Base-by-base conservation (phyloP, 1,139 yeast species). In the Hansenula sp. region DNA sequence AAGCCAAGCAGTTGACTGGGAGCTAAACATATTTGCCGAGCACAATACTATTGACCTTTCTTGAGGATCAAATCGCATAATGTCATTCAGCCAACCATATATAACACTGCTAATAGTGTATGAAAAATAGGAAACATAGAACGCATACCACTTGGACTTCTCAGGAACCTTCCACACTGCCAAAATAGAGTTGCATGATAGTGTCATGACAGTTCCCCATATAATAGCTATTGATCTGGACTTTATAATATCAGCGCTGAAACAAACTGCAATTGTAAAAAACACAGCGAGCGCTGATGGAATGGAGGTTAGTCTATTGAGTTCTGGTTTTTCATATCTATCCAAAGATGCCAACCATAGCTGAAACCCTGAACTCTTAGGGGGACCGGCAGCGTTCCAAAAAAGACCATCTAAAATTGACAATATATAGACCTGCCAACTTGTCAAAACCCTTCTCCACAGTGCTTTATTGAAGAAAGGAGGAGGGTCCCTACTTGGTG, bases 381-480 rank as follows among this genome's bases (percentile, higher is more conserved):
- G 63, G 42, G 65, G 57, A 10, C 61, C 52, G 5, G 67, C 58
- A 50, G 59, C 66, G 42, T 60, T 62, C 44, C 66, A 72, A 58
- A 48, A 68, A 63, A 56, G 71, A 57, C 68, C 71, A 59, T 68
- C 71, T 39, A 65, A 65, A 47, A 65, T 69, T 10, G 32, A 16
- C 28, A 41, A 34, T 13, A 41, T 12, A 29, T 38, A 41, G 41
- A 76, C 61, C 51, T 74, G 76, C 81, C 81, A 76, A 27, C 73
- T 63, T 5, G 70, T 59, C 40, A 76, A 61, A 28, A 74, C 68
- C 19, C 64, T 60, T 50, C 70, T 74, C 80, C 81, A 76, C 25
- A 68, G 53, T 9, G 65, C 50, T 45, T 44, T 40, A 41, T 49
- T 50, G 42, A 71, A 62, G 40, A 70, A 60, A 8, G 37, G 40